phyloP scores from a whole-genome alignment of 2,329 filamentous ascomycete species.

The Colletotrichum sp. region DNA sequence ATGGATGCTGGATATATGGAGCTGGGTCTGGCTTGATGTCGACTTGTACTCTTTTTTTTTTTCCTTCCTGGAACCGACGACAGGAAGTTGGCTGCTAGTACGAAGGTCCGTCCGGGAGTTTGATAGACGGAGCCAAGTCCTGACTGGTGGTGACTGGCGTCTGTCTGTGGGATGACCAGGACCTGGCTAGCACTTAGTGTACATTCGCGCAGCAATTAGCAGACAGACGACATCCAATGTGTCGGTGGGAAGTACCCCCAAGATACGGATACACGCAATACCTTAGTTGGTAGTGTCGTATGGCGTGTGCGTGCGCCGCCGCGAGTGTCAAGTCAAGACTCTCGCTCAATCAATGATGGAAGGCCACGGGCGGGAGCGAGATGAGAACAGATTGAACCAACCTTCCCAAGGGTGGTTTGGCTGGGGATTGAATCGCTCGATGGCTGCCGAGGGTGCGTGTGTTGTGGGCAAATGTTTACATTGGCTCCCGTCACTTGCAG shows the following conservation, averaged over 20 bases:
- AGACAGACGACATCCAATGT: background rate
- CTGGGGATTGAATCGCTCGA: background rate
- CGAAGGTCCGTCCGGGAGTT: background rate
- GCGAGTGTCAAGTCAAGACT: too few relatives aligned
- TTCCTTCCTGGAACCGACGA: background rate
- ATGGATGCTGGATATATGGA: conserved; percentile 30
- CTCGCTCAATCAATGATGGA: conserved; percentile 22
- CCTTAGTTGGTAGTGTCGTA: too few relatives aligned
- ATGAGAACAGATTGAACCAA: conserved; percentile 27
- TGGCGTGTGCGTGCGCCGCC: too few relatives aligned
- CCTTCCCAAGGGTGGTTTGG: background rate
- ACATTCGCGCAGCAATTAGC: background rate
- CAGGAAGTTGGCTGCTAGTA: background rate
- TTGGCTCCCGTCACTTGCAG: conserved; percentile 10
- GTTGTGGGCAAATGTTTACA: conserved; percentile 16
- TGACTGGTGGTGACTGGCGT: background rate
- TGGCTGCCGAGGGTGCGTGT: background rate
- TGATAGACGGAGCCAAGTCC: background rate
- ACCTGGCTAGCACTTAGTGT: background rate
- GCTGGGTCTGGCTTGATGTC: background rate
- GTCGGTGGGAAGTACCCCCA: background rate
- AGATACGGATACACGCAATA: background rate
- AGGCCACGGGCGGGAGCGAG: conserved; percentile 33
- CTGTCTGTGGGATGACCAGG: background rate
- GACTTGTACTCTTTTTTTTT: background rate